Evolutionary conservation across 2,329 filamentous ascomycete genomes (phyloP).

Genomic region (Calonectria montana): DNA sequence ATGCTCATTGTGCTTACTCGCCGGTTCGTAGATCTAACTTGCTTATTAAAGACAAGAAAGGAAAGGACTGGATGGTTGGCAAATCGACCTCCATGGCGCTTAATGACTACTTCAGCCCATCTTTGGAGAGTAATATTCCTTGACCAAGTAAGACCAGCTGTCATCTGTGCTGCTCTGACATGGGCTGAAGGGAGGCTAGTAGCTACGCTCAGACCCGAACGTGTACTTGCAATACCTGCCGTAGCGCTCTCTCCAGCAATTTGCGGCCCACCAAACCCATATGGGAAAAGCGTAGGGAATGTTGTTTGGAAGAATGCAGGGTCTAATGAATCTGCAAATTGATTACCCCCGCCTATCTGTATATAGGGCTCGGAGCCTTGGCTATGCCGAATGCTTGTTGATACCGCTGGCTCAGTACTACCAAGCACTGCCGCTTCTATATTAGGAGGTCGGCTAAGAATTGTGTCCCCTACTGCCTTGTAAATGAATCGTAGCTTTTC

Average conservation of each 20-base stretch:
- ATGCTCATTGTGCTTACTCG: conserved; percentile 8
- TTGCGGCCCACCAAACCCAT: background rate
- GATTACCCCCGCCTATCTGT: background rate
- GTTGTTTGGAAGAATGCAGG: background rate
- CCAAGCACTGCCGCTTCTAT: no score
- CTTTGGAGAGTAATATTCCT: background rate
- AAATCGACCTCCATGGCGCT: background rate
- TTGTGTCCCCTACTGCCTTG: background rate
- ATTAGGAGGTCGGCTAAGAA: no score
- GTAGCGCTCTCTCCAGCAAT: background rate
- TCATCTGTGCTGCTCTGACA: background rate
- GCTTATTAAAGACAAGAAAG: conserved; percentile 15
- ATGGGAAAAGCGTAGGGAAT: conserved; percentile 13
- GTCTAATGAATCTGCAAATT: conserved; percentile 7
- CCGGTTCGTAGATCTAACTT: background rate
- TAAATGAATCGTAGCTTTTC: conserved; percentile 8
- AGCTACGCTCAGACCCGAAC: no score
- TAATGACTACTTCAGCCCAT: background rate
- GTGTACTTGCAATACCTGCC: background rate
- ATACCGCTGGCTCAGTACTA: no score
- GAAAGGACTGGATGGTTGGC: background rate
- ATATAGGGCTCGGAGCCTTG: conserved; percentile 13
- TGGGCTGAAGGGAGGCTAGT: no score
- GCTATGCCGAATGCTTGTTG: no score
- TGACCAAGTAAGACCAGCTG: background rate